Conservation (phyloP, 768 basidiomycete species). For the Hydnum rufescens region DNA sequence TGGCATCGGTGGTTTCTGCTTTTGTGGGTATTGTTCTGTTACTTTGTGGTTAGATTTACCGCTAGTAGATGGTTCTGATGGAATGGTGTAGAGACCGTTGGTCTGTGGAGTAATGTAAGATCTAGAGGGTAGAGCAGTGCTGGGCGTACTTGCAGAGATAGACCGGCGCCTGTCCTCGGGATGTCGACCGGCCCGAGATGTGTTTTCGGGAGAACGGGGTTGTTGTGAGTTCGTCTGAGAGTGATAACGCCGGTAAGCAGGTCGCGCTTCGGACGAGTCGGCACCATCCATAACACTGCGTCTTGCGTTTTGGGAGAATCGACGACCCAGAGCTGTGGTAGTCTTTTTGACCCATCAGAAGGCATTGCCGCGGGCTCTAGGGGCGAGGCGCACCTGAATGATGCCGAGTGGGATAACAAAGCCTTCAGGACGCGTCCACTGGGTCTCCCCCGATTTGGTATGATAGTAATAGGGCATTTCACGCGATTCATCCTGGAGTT, state of each 20-base stretch:
- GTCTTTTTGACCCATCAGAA: constrained; percentile 1
- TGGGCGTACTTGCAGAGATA: background rate
- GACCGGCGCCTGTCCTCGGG: background rate
- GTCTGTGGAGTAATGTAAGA: background rate
- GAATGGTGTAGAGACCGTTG: background rate
- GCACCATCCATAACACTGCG: background rate
- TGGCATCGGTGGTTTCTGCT: too few species aligned
- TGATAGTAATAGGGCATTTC: constrained; percentile 88
- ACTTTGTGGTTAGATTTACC: too few species aligned
- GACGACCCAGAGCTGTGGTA: constrained; percentile 9
- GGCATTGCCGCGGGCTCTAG: background rate
- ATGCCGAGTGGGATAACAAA: constrained; percentile 84
- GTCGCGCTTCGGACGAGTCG: background rate
- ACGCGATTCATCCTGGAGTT: constrained; percentile 65
- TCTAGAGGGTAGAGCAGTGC: background rate
- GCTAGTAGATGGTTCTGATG: background rate
- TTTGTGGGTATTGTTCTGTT: too few species aligned
- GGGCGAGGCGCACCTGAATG: constrained; percentile 52
- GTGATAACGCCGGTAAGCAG: background rate
- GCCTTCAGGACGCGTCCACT: constrained; percentile 77
- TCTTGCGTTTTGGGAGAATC: constrained; percentile 7
- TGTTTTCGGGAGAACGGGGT: background rate
- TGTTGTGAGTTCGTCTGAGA: background rate
- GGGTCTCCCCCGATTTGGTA: constrained; percentile 75
- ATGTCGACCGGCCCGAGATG: background rate